A percentile compares a stretch with the other conserved stretches of the same genome.
Evolutionary conservation across 495 filamentous ascomycete genomes (phyloP).

Genomic region (Neurospora intermedia): DNA sequence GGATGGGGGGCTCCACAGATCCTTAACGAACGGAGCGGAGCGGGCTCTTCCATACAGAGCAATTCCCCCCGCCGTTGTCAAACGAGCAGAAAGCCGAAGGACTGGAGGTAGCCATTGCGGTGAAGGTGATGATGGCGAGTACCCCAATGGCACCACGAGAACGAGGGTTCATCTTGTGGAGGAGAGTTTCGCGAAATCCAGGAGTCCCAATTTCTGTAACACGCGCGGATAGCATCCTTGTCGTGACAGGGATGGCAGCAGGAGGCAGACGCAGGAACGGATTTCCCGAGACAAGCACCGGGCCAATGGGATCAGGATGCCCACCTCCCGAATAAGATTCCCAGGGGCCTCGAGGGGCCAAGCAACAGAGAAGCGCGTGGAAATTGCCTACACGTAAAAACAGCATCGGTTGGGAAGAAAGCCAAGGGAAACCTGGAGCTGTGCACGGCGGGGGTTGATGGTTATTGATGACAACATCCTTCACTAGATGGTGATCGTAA

Average conservation of each 20-base stretch:
- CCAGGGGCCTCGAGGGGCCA: not conserved
- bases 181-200: slow-evolving; percentile 8
- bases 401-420: not conserved
- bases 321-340: not conserved
- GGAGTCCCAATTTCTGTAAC: slow-evolving; percentile 15
- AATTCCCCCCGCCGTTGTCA: not conserved
- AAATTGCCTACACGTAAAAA: not conserved
- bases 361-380: not conserved
- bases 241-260: not conserved
- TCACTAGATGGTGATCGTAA: not conserved
- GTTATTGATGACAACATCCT: not conserved
- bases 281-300: slow-evolving; percentile 16
- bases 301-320: slow-evolving; percentile 14
- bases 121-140: not conserved
- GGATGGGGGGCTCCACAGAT: not conserved
- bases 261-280: slow-evolving; percentile 24
- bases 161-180: not conserved
- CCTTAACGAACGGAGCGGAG: not conserved
- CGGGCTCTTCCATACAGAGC: not conserved
- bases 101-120: not conserved
- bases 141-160: not conserved
- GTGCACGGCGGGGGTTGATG: not conserved
- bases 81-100: not conserved
- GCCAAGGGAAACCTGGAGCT: not conserved
- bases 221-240: slow-evolving; percentile 4